Base-by-base conservation (phyloP, 2,329 filamentous ascomycete genomes). In the Nemania abortiva region DNA sequence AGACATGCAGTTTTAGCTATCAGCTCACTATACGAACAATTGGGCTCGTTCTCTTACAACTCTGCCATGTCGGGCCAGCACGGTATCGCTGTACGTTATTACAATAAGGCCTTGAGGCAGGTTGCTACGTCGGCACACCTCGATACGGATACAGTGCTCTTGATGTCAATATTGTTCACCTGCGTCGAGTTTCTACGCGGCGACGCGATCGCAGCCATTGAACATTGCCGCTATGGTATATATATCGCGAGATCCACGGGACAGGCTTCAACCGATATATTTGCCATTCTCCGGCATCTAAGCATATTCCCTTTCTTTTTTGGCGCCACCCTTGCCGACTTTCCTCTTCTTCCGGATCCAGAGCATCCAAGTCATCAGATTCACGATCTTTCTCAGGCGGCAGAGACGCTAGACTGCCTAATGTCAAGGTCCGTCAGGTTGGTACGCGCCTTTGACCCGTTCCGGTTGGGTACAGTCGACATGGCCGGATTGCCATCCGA, bases 101-200 rank as follows among this genome's bases (percentile, higher is more conserved):
- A 74, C 20, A 73, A 72, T 58, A 66, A 59, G 22, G 67, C 72
- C 4, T 37, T 74, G 37, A 59, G 50, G 10, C 59, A 68, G 15
- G 58, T 70, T 18, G 65, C 71, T n/a, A 70, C 63, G 7, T 49
- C 63, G 6, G 24, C 34, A 2, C n/a, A 54, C 20, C 63, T 68
- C 34, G 54, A 66, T 39, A 22, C 58, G 0, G 53, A 61, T 15
- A 39, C 60, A 1, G 66, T 61, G 4, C 66, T 73, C 5, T 58
- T 68, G 11, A 24, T 72, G 7, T 66, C 66, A 3, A 56, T 86
- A 0, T 76, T 88, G 24, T 86, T 88, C 69, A 84, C 85, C 27
- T 86, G 85, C 71, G 83, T 88, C 57, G 87, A 88, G 75, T 86
- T 86, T 72, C 79, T 88, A 67, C 84, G 85, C 39, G 83, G 84